Base-by-base conservation (phyloP, 2,329 filamentous ascomycete species). In the Microcyclosporella mali region DNA sequence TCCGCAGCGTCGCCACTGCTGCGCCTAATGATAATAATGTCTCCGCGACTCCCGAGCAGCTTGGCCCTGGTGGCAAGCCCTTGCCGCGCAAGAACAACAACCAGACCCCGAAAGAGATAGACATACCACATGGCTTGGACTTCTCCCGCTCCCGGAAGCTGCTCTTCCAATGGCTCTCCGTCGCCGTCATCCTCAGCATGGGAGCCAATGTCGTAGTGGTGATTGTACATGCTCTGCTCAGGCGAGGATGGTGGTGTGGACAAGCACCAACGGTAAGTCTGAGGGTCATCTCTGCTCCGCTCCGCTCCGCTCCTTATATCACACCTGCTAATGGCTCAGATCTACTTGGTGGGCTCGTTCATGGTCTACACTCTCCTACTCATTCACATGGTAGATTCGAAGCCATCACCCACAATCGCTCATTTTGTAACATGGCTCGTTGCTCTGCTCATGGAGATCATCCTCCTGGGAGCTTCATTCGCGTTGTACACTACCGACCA, bases 331-430 rank as follows among this genome's bases (percentile, higher is more conserved):
- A 57, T 47, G 18, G 35, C 38, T 43, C 58, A 95, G 88, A 83
- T 94, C 60, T 94, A 94, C 65, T 73, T 94, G 50, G 78, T 87
- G 43, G 87, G 84, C 41, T 84, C 86, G 33, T 84, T 88, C 53
- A 95, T 94, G 71, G 80, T 92, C 51, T 92, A 94, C 69, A 76
- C 85, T 37, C 82, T 95, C 54, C 77, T 95, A 53, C 75, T 94
- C 53, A 84, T 95, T 58, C 88, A 88, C 21, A 77, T 97, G 44
- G 74, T 94, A 57, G 89, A 95, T 64, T 85, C 84, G 60, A 81
- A 79, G 49, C 82, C 87, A 27, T 85, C 85, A 10, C 92, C 92
- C 0, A 89, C 83, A 37, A 71, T 81, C 35, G 81, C 86, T 40
- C 88, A 95, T 66, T 77, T 90, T 43, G 67, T 84, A 35, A 81